A percentile compares a stretch with the other conserved stretches of the same genome.
Conservation (phyloP, 2,329 filamentous ascomycete genomes). For the Trichoderma aggressivum region DNA sequence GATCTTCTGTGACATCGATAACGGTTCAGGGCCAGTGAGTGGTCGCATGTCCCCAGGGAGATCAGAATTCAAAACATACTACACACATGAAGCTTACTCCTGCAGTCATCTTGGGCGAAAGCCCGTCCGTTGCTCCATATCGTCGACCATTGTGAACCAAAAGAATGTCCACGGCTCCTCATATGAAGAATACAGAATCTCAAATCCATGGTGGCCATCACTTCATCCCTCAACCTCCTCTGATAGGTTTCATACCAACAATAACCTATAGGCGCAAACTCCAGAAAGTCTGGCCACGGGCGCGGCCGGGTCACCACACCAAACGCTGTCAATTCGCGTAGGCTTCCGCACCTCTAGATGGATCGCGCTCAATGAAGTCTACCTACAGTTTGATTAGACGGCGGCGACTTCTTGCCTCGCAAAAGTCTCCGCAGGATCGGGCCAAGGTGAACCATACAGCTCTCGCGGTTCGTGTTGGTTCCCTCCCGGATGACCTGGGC, state of each 20-base stretch:
- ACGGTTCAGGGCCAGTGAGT: not conserved
- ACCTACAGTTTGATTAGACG: constrained; percentile 12
- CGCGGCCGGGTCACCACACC: not conserved
- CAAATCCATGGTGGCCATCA: not conserved
- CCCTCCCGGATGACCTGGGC: not conserved
- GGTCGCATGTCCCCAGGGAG: too few species aligned
- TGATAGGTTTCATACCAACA: not conserved
- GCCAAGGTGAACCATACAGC: not conserved
- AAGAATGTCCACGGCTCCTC: too few species aligned
- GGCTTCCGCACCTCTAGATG: not conserved
- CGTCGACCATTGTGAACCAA: not conserved
- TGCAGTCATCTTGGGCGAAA: not conserved
- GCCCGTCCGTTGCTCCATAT: not conserved
- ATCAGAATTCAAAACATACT: not conserved
- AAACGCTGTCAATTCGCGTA: not conserved
- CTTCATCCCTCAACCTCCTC: not conserved
- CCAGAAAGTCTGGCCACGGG: not conserved
- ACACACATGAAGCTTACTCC: not conserved
- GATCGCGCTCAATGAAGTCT: not conserved
- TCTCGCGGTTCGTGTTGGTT: not conserved
- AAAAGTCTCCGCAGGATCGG: constrained; percentile 1
- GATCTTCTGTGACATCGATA: not conserved
- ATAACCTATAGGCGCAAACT: too few species aligned
- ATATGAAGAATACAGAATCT: not conserved
- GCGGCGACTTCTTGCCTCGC: not conserved